Conservation (phyloP, 2,329 filamentous ascomycete genomes). For the Lasiodiplodia gonubiensis region DNA sequence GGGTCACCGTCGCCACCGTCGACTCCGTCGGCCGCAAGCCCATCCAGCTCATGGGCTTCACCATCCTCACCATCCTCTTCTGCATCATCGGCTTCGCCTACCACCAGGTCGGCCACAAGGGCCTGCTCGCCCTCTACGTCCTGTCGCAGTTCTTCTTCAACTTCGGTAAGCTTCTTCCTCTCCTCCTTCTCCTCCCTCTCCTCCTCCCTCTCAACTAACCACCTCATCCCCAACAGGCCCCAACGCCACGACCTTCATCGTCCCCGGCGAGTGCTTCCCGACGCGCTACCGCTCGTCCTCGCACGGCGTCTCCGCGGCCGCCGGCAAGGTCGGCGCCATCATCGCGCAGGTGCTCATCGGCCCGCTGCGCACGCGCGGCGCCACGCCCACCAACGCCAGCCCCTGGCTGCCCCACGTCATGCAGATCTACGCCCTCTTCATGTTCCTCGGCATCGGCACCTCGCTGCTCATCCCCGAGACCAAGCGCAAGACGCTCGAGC, state of each 20-base stretch:
- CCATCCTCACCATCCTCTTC: constrained; percentile 56
- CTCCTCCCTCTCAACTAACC: constrained; percentile 31
- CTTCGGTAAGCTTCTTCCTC: constrained; percentile 46
- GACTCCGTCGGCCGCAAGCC: constrained; percentile 79
- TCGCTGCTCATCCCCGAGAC: constrained; percentile 79
- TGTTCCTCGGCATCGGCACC: constrained; percentile 72
- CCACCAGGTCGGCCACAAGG: constrained; percentile 49
- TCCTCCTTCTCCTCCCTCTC: no score
- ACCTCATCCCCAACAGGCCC: constrained; percentile 38
- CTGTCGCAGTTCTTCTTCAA: constrained; percentile 60
- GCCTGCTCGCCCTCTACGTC: constrained; percentile 54
- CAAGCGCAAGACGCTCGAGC: constrained; percentile 74
- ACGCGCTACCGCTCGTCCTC: constrained; percentile 56
- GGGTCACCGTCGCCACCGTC: constrained; percentile 76
- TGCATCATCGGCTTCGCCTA: constrained; percentile 57
- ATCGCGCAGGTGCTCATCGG: constrained; percentile 58
- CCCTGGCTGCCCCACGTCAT: constrained; percentile 77
- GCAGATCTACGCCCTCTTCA: constrained; percentile 80
- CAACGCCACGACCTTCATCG: constrained; percentile 59
- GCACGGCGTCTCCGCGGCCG: constrained; percentile 56
- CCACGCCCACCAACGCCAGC: constrained; percentile 54
- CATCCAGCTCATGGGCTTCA: constrained; percentile 68
- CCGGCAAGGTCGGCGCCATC: constrained; percentile 57
- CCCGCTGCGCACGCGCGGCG: constrained; percentile 60
- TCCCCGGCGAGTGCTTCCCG: constrained; percentile 59